Base-by-base conservation (phyloP, 129 eudicot genomes). In the Sambucus nigra region DNA sequence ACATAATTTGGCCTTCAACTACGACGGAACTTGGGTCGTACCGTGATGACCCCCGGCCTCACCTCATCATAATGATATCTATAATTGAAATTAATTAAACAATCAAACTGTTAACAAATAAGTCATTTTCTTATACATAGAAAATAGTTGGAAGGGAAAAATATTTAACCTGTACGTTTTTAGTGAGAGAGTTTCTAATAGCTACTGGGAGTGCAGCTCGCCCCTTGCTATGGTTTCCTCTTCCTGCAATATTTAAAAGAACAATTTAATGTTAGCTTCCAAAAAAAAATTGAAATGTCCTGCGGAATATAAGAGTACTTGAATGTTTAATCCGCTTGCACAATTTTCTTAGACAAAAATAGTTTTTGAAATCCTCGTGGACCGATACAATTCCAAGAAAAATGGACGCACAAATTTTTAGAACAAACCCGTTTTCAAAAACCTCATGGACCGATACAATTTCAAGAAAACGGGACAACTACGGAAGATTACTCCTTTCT, bases 201-300 rank as follows among this genome's bases (percentile, higher is more conserved):
- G 95, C 89, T 42, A 70, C 24, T 5, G 98, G 98, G 56, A 91
- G 86, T 40, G 95, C 67, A 47, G 95, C 94, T 65, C 63, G 73
- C 32, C 93, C 98, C 32, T 71, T 71, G 67, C 98, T 91, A 54
- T 91, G 95, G 71, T 63, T 82, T 20, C 95, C 98, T 68, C 51
- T 85, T 54, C 97, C 97, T 89, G 77, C 57, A 26, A 53, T 32
- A 20, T 44, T 50, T 5, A 9, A 25, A 13, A 20, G 12, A 28
- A 16, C 39, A 50, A 44, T 68, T 17, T 19, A 33, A 71, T 32
- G 21, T 18, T 19, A 2, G 1, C 22, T 16, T 15, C 40, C 17
- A 56, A 52, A 5, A 5, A 12, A 5, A 8, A 7, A 6, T 5
- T 20, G 5, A 31, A 5, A 3, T 11, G 28, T 18, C 41, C 48